phyloP scores from a whole-genome alignment of 306 rosid species.

The Dryas drummondii region DNA sequence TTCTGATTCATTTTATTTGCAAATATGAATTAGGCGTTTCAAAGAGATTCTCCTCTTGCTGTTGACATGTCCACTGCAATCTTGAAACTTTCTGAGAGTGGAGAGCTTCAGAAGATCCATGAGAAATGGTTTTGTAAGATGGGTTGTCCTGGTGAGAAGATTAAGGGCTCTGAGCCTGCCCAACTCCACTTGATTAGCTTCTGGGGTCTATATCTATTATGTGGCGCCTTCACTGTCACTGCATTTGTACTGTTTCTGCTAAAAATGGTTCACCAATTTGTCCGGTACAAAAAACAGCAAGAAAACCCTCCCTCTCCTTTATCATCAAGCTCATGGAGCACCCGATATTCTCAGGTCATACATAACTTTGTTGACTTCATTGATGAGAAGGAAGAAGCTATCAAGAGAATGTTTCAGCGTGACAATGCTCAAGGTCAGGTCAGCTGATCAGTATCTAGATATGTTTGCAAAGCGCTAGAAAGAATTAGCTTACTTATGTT shows the following conservation, averaged over 20 bases:
- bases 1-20: constrained; percentile 29
- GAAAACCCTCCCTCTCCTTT: constrained; percentile 31
- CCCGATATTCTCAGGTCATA: constrained; percentile 52
- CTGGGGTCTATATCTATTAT: constrained; percentile 82
- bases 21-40: constrained; percentile 61
- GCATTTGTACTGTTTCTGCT: constrained; percentile 59
- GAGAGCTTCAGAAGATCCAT: constrained; percentile 70
- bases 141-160: constrained; percentile 71
- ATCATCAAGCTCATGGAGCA: constrained; percentile 31
- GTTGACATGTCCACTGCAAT: constrained; percentile 90
- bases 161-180: constrained; percentile 41
- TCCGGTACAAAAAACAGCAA: constrained; percentile 50
- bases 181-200: constrained; percentile 74
- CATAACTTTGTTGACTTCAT: constrained; percentile 63
- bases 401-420: constrained; percentile 60
- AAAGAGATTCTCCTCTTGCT: constrained; percentile 81
- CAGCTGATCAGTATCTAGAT: constrained; percentile 23
- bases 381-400: constrained; percentile 88
- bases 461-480: not conserved
- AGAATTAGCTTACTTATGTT: not conserved
- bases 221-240: constrained; percentile 40
- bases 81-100: constrained; percentile 74
- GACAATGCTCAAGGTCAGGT: constrained; percentile 45
- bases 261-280: constrained; percentile 52
- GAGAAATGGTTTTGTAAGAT: constrained; percentile 75